Evolutionary conservation across 495 filamentous ascomycete species (phyloP).

Genomic region (Aspergillus ellipticus): DNA sequence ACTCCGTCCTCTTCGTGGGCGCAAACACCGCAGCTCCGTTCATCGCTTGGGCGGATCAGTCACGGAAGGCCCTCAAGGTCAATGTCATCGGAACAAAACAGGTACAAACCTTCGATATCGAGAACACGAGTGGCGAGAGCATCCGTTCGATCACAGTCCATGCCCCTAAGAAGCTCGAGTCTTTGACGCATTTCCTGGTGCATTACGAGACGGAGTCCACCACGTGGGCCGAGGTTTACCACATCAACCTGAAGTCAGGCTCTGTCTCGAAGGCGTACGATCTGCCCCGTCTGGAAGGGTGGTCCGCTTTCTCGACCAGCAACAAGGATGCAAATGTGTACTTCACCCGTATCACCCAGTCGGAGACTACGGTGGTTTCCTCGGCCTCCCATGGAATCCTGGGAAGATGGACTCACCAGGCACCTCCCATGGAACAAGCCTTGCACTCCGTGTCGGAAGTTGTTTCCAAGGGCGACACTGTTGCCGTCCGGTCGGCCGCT

Average conservation of each 20-base stretch:
- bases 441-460: slow-evolving; percentile 80
- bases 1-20: slow-evolving; percentile 75
- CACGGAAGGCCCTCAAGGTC: slow-evolving; percentile 64
- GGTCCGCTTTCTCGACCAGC: slow-evolving; percentile 75
- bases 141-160: slow-evolving; percentile 68
- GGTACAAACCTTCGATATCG: slow-evolving; percentile 46
- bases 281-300: slow-evolving; percentile 63
- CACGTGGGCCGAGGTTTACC: slow-evolving; percentile 83
- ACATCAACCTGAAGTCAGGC: slow-evolving; percentile 66
- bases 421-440: slow-evolving; percentile 35
- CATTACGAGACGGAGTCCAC: slow-evolving; percentile 68
- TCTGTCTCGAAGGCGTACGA: slow-evolving; percentile 68
- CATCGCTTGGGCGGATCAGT: slow-evolving; percentile 75
- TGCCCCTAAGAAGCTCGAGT: slow-evolving; percentile 64
- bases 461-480: slow-evolving; percentile 58
- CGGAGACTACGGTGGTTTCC: slow-evolving; percentile 68
- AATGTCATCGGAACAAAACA: slow-evolving; percentile 77
- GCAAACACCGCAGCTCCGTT: slow-evolving; percentile 79
- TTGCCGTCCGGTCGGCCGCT: slow-evolving; percentile 73
- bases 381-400: slow-evolving; percentile 74
- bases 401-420: slow-evolving; percentile 61
- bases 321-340: slow-evolving; percentile 76
- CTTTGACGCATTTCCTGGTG: slow-evolving; percentile 76
- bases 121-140: slow-evolving; percentile 51
- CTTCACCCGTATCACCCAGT: slow-evolving; percentile 74